Evolutionary conservation across 441 rosid species (phyloP).

Genomic region (Brassica hybrid): DNA sequence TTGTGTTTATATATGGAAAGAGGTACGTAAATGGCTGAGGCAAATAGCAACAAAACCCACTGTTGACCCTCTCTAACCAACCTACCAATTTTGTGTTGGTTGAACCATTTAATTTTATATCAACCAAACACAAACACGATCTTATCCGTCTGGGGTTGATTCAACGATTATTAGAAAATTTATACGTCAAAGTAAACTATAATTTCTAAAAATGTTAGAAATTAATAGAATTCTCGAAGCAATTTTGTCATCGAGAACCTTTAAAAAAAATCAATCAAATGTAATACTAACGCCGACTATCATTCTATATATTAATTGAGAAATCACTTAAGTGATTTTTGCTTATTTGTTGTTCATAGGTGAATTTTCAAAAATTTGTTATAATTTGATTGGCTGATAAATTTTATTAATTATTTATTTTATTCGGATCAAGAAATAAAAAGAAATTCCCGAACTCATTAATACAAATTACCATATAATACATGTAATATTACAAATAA

Average conservation of each 20-base stretch:
- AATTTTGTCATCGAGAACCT: background rate
- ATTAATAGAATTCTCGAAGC: background rate
- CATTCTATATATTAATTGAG: too few species aligned
- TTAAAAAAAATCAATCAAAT: too few species aligned
- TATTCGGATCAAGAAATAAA: too few species aligned
- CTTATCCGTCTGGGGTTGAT: constrained; percentile 21
- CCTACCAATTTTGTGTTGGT: constrained; percentile 35
- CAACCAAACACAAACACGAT: constrained; percentile 4
- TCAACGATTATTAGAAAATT: constrained; percentile 22
- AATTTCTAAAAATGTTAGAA: background rate
- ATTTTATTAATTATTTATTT: too few species aligned
- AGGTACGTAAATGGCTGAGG: constrained; percentile 20
- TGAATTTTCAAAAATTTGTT: too few species aligned
- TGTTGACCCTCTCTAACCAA: constrained; percentile 44
- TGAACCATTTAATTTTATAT: constrained; percentile 37
- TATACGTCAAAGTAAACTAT: background rate
- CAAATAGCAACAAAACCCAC: constrained; percentile 30
- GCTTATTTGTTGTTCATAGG: too few species aligned
- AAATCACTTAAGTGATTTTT: too few species aligned
- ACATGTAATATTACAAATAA: too few species aligned
- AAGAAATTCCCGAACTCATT: too few species aligned
- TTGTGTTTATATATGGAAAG: constrained; percentile 9
- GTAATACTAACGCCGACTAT: too few species aligned
- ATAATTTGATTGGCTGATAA: too few species aligned
- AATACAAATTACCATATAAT: too few species aligned